Evolutionary conservation across 768 basidiomycete species (phyloP).

Genomic region (Amylocystis lapponica): DNA sequence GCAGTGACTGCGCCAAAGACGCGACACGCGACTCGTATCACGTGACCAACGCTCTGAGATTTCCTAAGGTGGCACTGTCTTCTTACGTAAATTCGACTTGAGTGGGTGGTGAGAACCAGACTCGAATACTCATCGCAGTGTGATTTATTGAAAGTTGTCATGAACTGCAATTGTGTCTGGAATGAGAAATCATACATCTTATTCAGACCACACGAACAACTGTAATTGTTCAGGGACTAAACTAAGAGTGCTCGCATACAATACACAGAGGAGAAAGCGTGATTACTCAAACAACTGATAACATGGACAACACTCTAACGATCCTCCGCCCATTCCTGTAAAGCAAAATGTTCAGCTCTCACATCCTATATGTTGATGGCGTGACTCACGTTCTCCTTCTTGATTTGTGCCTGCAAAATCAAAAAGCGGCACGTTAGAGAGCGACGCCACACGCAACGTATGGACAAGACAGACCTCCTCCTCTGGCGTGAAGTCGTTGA

Average conservation of each 20-base stretch:
- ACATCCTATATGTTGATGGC: background rate
- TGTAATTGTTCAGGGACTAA: too few relatives aligned
- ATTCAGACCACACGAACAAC: too few relatives aligned
- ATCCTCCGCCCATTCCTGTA: constrained; percentile 90
- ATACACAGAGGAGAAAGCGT: background rate
- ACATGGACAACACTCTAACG: constrained; percentile 38
- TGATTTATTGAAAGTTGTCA: too few relatives aligned
- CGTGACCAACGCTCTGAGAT: background rate
- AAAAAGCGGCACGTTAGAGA: constrained; percentile 1
- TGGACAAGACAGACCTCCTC: constrained; percentile 89
- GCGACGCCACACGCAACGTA: too few relatives aligned
- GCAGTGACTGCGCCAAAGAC: too few relatives aligned
- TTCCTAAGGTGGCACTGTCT: background rate
- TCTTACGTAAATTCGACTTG: background rate
- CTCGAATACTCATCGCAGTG: too few relatives aligned
- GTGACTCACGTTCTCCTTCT: constrained; percentile 91
- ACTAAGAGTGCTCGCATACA: background rate
- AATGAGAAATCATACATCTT: too few relatives aligned
- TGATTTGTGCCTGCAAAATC: constrained; percentile 84
- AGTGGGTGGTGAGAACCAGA: background rate
- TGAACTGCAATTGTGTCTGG: too few relatives aligned
- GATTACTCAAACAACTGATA: background rate
- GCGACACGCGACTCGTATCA: too few relatives aligned
- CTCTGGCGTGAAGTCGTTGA: constrained; percentile 97
- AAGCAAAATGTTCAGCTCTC: constrained; percentile 6